These are phyloP conservation scores for Wickerhamiella pararugosa DNA, from an alignment of 1,139 yeast species.

Conservation along the genomic window DNA sequence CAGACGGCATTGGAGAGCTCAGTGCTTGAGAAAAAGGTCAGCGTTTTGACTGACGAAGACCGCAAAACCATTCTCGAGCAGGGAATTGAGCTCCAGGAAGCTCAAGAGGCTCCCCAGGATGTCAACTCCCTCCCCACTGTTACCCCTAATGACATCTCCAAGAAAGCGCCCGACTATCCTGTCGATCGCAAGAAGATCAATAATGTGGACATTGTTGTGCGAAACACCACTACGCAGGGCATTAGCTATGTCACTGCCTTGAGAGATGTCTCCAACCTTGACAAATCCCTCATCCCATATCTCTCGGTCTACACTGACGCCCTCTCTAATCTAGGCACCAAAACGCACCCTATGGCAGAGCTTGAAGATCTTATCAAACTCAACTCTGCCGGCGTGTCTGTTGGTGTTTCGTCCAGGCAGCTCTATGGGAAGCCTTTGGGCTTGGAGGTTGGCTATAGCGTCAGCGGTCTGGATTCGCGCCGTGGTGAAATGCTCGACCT, in stretches of 20 bases:
- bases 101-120: conserved; percentile 58
- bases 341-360: conserved; percentile 50
- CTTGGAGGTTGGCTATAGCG: conserved; percentile 43
- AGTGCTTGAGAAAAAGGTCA: conserved; percentile 35
- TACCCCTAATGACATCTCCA: conserved; percentile 54
- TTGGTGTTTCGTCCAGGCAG: conserved; percentile 38
- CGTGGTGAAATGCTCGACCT: conserved; percentile 60
- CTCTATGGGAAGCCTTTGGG: conserved; percentile 21
- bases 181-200: conserved; percentile 13
- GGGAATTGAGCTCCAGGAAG: conserved; percentile 43
- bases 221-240: conserved; percentile 24
- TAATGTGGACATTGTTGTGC: conserved; percentile 17
- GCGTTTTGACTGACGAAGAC: conserved; percentile 39
- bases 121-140: conserved; percentile 68
- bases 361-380: conserved; percentile 74
- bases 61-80: conserved; percentile 41
- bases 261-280: conserved; percentile 35
- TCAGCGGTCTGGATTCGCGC: conserved; percentile 61
- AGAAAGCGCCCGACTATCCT: conserved; percentile 33
- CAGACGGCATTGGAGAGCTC: conserved; percentile 40
- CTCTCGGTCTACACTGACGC: conserved; percentile 70
- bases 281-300: conserved; percentile 46
- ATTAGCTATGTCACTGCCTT: conserved; percentile 38
- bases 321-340: conserved; percentile 74
- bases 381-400: conserved; percentile 70